These are phyloP conservation scores for Potentilla sterilis DNA, from an alignment of 306 rosid species.

Conservation along the genomic window DNA sequence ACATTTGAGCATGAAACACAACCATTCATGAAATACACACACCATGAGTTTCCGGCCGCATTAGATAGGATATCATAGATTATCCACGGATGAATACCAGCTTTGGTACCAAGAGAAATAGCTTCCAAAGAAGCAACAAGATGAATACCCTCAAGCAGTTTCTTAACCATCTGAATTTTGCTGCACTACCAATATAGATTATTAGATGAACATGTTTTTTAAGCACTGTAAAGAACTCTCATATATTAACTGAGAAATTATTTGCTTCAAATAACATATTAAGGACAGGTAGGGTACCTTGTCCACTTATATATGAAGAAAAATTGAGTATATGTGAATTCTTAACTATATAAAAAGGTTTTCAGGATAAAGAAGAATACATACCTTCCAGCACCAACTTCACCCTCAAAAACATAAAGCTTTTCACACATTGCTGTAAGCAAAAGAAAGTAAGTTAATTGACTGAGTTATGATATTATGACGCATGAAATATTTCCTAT, in stretches of 20 bases:
- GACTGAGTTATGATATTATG: constrained; percentile 12
- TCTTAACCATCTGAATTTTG: constrained; percentile 62
- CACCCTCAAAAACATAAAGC: constrained; percentile 77
- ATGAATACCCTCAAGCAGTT: constrained; percentile 84
- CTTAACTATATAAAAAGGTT: constrained; percentile 18
- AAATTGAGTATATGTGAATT: not conserved
- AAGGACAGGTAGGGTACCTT: not conserved
- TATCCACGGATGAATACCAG: constrained; percentile 86
- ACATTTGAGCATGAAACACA: not conserved
- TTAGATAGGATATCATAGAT: constrained; percentile 86
- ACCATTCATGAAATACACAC: constrained; percentile 1
- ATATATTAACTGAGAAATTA: not conserved
- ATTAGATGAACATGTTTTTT: not conserved
- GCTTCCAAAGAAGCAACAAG: constrained; percentile 87
- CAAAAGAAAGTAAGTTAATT: constrained; percentile 30
- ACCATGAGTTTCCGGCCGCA: constrained; percentile 98
- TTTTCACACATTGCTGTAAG: constrained; percentile 85
- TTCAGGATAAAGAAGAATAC: constrained; percentile 31
- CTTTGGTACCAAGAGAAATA: constrained; percentile 73
- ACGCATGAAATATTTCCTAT: constrained; percentile 12
- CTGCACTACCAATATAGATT: constrained; percentile 40
- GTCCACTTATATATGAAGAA: not conserved
- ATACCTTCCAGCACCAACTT: constrained; percentile 89
- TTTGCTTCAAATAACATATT: not conserved
- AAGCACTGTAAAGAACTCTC: not conserved